Base-by-base conservation (phyloP, 179 eudicot species). In the Spinacia oleracea region DNA sequence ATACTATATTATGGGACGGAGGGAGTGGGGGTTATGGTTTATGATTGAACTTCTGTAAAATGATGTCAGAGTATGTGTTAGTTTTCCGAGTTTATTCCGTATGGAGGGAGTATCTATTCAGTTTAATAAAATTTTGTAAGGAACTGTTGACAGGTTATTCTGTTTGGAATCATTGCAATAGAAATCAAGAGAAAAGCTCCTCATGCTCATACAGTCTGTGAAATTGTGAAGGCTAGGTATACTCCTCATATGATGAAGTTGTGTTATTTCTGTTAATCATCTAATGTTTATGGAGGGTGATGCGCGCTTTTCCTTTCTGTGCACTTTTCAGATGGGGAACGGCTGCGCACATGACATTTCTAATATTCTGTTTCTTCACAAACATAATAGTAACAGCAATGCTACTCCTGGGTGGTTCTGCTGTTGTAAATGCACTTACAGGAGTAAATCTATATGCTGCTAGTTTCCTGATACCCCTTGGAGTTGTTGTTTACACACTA, bases 131-230 rank as follows among this genome's bases (percentile, higher is more conserved):
- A 40, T 20, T 46, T 27, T 74, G 1, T 23, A 35, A 8, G 7
- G 25, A n/a, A 51, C 18, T 71, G 7, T 29, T 68, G 20, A 66
- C 84, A 93, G 98, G 94, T 94, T 27, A 89, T 94, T 75, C 82
- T 94, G 83, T 93, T 94, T 76, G 98, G 98, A 73, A 80, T 94
- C 59, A 91, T 94, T 84, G 98, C 97, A 35, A 94, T 94, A 65
- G 98, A 94, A 87, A 93, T 94, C 88, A 94, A 94, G 84, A 89
- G 98, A 85, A 94, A 93, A 84, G 97, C 98, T 78, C 98, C 97
- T 18, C 73, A 90, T 85, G 98, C 98, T 46, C 98, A 94, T 80
- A 93, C 98, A 34, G 93, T 94, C 18, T 94, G 98, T 83, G 98
- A 94, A 84, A 94, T 94, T 75, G 97, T 94, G 48, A 91, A 85